Base-by-base conservation (phyloP, 495 filamentous ascomycete genomes). In the Xylaria scruposa region DNA sequence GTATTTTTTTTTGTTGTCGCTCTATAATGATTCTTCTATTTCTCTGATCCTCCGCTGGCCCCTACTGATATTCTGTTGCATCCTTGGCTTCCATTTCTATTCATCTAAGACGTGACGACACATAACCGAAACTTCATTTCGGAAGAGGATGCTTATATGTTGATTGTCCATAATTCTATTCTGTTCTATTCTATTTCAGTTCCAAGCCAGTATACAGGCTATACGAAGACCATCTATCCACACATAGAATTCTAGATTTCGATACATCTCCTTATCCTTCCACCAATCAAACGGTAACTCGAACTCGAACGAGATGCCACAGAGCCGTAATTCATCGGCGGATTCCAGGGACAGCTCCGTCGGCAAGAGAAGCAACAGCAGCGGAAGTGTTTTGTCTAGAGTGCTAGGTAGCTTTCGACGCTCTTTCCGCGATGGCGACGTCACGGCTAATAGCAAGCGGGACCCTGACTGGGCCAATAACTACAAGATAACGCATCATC, bases 401-500 rank as follows among this genome's bases (percentile, higher is more conserved):
- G 70, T 77, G 13, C 5, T 79, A 24, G 75, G 72, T 31, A 74
- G 65, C n/a, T 36, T 77, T 17, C 70, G 73, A 44, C 56, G 60
- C 17, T 71, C 65, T 47, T 42, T 33, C 10, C 68, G 66, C 40
- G 66, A 73, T 21, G 59, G 29, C 68, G 58, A 47, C 49, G 49
- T 53, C 21, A 24, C 40, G 0, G 53, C 38, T 29, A 54, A 66
- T 19, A n/a, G 33, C 49, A 46, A 56, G 58, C 36, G 63, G 44
- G 70, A 66, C 44, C 47, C 64, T 2, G 56, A 72, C 67, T 75
- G 73, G 75, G 46, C 63, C 0, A 47, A 71, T 1, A 72, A 40
- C 66, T 77, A 73, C 46, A 42, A 73, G 62, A 70, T 70, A 33
- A 75, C 70, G 33, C 77, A 78, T 33, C 56, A 40, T 17, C 75